These are phyloP conservation scores for Danielia oregonensis DNA, from an alignment of 805 yeast species.

Conservation along the genomic window DNA sequence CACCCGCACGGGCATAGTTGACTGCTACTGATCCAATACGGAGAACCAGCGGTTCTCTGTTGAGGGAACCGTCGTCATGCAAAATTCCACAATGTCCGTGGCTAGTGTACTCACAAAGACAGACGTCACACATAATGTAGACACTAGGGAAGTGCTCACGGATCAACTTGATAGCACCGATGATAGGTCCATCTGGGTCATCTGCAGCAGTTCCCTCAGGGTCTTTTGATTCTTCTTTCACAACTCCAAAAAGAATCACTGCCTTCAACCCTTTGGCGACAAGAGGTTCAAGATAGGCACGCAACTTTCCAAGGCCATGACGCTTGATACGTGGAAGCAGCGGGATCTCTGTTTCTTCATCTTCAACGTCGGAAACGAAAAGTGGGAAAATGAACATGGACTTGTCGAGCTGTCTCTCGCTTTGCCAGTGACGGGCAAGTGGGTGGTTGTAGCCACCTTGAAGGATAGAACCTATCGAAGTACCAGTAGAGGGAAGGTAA, in stretches of 20 bases:
- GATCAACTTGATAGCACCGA: slow-evolving; percentile 66
- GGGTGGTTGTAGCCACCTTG: slow-evolving; percentile 97
- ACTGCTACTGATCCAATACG: slow-evolving; percentile 94
- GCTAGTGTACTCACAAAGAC: slow-evolving; percentile 92
- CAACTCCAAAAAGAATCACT: slow-evolving; percentile 91
- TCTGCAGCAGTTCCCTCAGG: slow-evolving; percentile 85
- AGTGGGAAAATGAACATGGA: slow-evolving; percentile 91
- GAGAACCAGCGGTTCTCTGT: slow-evolving; percentile 67
- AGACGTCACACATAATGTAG: slow-evolving; percentile 89
- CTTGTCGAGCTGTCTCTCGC: slow-evolving; percentile 76
- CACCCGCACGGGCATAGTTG: slow-evolving; percentile 94
- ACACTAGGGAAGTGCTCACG: slow-evolving; percentile 70
- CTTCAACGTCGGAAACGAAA: slow-evolving; percentile 75
- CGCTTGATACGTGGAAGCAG: slow-evolving; percentile 87
- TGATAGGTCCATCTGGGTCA: slow-evolving; percentile 95
- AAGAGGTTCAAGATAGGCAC: slow-evolving; percentile 65
- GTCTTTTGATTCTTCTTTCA: slow-evolving; percentile 75
- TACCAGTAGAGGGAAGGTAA: slow-evolving; percentile 54
- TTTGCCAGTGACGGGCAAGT: slow-evolving; percentile 86
- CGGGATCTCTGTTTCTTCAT: slow-evolving; percentile 71
- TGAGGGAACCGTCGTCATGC: slow-evolving; percentile 80
- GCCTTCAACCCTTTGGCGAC: slow-evolving; percentile 79
- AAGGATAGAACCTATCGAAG: slow-evolving; percentile 68
- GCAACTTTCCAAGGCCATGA: slow-evolving; percentile 75
- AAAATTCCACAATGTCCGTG: slow-evolving; percentile 98